Percentiles rank a stretch among this genome's conserved stretches.
These are phyloP conservation scores for Middelhovenomyces tepae DNA, from an alignment of 805 yeast genomes.

Conservation along the genomic window DNA sequence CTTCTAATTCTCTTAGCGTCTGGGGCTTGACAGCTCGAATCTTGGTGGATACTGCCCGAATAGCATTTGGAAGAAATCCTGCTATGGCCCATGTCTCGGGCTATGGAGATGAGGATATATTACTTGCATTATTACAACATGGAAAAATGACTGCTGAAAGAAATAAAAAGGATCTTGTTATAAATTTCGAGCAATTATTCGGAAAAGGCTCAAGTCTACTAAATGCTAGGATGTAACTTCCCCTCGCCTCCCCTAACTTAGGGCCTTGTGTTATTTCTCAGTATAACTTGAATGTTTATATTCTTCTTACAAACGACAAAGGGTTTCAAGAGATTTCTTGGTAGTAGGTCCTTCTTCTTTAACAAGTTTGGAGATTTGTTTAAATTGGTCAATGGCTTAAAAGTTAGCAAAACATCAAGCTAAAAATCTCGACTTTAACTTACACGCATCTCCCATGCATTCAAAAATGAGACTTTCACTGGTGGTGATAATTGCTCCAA, in stretches of 20 bases:
- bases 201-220: slow-evolving; percentile 17
- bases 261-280: slow-evolving; percentile 1
- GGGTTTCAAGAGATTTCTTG: slow-evolving; percentile 9
- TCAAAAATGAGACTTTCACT: slow-evolving; percentile 16
- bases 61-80: slow-evolving; percentile 27
- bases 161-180: slow-evolving; percentile 9
- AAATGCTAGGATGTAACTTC: slow-evolving; percentile 7
- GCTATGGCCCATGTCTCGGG: no score
- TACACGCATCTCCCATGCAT: slow-evolving; percentile 14
- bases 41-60: slow-evolving; percentile 30
- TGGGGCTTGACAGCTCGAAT: slow-evolving; percentile 38
- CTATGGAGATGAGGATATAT: slow-evolving; percentile 25
- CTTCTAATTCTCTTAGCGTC: slow-evolving; percentile 23
- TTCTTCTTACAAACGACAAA: slow-evolving; percentile 7
- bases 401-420: no score
- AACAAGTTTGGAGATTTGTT: slow-evolving; percentile 11
- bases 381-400: slow-evolving; percentile 11
- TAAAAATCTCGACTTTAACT: no score
- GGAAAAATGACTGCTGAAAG: slow-evolving; percentile 15
- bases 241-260: no score
- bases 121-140: slow-evolving; percentile 17
- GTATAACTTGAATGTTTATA: no score
- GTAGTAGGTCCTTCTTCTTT: slow-evolving; percentile 11
- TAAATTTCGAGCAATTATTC: slow-evolving; percentile 15
- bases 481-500: slow-evolving; percentile 15